Conservation (phyloP, 148 eudicot species). For the Oxyria digyna region DNA sequence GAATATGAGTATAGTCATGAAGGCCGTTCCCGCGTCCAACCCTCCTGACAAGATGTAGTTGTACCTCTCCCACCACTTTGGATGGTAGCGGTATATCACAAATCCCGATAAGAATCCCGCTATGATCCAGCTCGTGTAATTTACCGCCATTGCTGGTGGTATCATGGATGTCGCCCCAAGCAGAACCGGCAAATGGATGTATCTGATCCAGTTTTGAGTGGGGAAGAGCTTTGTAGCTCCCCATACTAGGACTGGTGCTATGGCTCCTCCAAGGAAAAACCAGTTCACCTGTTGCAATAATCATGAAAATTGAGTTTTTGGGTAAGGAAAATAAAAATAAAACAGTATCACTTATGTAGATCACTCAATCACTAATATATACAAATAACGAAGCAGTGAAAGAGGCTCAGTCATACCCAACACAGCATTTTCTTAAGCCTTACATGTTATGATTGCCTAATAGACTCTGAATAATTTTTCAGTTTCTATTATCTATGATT, state of each 20-base stretch:
- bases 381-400: too few species aligned
- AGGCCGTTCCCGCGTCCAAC: constrained; percentile 62
- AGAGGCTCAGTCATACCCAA: too few species aligned
- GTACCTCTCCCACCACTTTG: constrained; percentile 60
- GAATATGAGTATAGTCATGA: constrained; percentile 48
- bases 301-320: too few species aligned
- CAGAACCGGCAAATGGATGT: constrained; percentile 52
- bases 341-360: too few species aligned
- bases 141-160: constrained; percentile 77
- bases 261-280: constrained; percentile 71
- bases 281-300: constrained; percentile 35
- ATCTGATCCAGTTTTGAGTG: constrained; percentile 41
- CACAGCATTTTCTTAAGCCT: too few species aligned
- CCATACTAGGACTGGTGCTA: constrained; percentile 49
- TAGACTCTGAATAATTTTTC: too few species aligned
- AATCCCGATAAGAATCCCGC: constrained; percentile 54
- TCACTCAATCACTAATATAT: too few species aligned
- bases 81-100: constrained; percentile 37
- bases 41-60: constrained; percentile 76
- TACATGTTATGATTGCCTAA: too few species aligned
- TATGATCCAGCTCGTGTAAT: constrained; percentile 66
- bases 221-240: constrained; percentile 53
- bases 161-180: constrained; percentile 49
- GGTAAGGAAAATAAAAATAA: too few species aligned
- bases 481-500: too few species aligned